Conservation (phyloP, 805 yeast species). For the Zygosaccharomyces bisporus region DNA sequence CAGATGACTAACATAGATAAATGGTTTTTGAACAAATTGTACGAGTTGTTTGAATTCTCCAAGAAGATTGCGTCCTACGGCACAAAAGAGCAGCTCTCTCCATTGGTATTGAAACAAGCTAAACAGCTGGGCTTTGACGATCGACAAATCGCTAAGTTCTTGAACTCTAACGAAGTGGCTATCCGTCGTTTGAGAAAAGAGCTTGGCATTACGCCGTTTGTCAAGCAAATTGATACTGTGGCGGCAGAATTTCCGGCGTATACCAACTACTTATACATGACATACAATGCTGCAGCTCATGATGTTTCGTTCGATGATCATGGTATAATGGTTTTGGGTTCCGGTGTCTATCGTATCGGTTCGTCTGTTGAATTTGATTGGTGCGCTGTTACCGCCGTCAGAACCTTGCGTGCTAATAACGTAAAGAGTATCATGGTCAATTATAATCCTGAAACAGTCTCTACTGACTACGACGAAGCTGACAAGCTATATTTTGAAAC, state of each 20-base stretch:
- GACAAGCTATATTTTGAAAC: slow-evolving; percentile 96
- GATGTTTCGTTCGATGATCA: slow-evolving; percentile 88
- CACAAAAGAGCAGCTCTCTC: slow-evolving; percentile 55
- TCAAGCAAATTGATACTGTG: slow-evolving; percentile 95
- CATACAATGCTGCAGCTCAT: slow-evolving; percentile 86
- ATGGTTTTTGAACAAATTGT: slow-evolving; percentile 91
- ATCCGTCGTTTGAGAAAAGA: slow-evolving; percentile 86
- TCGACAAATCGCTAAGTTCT: slow-evolving; percentile 87
- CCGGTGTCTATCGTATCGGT: slow-evolving; percentile 98
- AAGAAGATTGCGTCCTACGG: slow-evolving; percentile 55
- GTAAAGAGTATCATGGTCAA: slow-evolving; percentile 93
- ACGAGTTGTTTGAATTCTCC: slow-evolving; percentile 70
- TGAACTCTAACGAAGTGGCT: slow-evolving; percentile 87
- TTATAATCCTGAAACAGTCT: slow-evolving; percentile 97
- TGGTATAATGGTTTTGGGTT: slow-evolving; percentile 93
- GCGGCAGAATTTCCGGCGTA: slow-evolving; percentile 98
- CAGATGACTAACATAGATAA: slow-evolving; percentile 85
- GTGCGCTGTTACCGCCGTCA: slow-evolving; percentile 97
- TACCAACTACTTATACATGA: slow-evolving; percentile 91
- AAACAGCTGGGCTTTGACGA: slow-evolving; percentile 97
- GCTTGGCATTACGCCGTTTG: slow-evolving; percentile 83
- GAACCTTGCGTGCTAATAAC: slow-evolving; percentile 84
- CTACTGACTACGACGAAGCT: slow-evolving; percentile 98
- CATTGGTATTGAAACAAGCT: slow-evolving; percentile 67
- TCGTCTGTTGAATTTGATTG: slow-evolving; percentile 98